A percentile compares a stretch with the other conserved stretches of the same genome.
Evolutionary conservation across 495 filamentous ascomycete species (phyloP).

Genomic region (Penicillium pulvis): DNA sequence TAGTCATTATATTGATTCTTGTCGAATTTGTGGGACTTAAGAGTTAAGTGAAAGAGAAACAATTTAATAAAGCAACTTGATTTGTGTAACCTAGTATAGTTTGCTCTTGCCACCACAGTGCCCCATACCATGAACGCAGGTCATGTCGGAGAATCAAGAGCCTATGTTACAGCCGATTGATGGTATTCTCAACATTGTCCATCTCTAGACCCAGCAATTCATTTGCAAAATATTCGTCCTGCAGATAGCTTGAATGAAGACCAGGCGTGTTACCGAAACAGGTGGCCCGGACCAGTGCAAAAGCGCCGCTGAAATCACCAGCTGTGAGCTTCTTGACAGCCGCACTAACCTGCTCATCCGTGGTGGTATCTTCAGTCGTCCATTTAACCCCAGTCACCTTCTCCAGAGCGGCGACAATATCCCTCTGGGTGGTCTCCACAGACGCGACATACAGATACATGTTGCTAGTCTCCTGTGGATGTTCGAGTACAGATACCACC

Average conservation of each 20-base stretch:
- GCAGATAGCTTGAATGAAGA: slow-evolving; percentile 27
- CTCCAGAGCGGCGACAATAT: slow-evolving; percentile 48
- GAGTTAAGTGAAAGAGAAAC: too few relatives aligned
- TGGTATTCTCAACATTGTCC: too few relatives aligned
- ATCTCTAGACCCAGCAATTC: too few relatives aligned
- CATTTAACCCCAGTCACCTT: slow-evolving; percentile 42
- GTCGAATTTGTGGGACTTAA: too few relatives aligned
- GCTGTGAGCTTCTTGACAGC: slow-evolving; percentile 35
- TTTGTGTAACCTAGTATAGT: too few relatives aligned
- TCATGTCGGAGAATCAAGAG: too few relatives aligned
- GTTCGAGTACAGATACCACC: slow-evolving; percentile 40
- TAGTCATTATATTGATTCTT: too few relatives aligned
- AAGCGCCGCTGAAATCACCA: slow-evolving; percentile 40
- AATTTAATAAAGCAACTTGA: too few relatives aligned
- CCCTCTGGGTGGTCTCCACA: slow-evolving; percentile 46
- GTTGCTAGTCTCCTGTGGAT: slow-evolving; percentile 47
- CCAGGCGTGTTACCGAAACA: slow-evolving; percentile 30
- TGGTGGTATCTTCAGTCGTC: slow-evolving; percentile 34
- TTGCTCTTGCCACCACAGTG: too few relatives aligned
- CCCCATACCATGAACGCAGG: too few relatives aligned
- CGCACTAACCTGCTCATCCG: slow-evolving; percentile 28
- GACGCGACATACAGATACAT: slow-evolving; percentile 49
- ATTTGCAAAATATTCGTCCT: too few relatives aligned
- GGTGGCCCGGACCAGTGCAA: slow-evolving; percentile 33
- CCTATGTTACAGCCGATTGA: too few relatives aligned